Evolutionary conservation across 345 rosid genomes (phyloP), one percentile per base, ranked within the genome.

Genomic region (Bruguiera sexangula): DNA sequence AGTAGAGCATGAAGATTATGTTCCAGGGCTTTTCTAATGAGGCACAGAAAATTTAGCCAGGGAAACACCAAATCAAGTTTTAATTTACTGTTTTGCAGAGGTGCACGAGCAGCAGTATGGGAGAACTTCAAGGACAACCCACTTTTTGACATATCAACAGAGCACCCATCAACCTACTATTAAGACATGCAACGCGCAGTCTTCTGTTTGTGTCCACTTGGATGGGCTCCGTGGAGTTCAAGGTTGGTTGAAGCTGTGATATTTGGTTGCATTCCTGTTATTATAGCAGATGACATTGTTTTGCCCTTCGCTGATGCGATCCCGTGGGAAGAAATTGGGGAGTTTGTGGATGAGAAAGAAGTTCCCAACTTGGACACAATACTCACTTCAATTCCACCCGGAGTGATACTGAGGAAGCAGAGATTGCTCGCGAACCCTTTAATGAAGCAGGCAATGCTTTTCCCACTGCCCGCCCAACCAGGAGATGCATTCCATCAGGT

Each of bases 211-310:
- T 95, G 97, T 65, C 96, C 96, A 0, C 84, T 95, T 34, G 97
- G 99, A 0, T 95, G 97, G 99, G 97, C 97, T 0, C 99, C 99
- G 3, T 92, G 97, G 99, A 95, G 99, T 76, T 96, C 99, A 0
- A 86, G 97, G 79, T 79, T 95, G 34, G 99, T 95, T 4, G 99
- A 95, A 83, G 99, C 97, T 0, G 97, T 95, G 57, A 97, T 95
- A 52, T 95, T 95, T 69, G 97, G 99, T 7, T 95, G 99, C 81
- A 92, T 95, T 64, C 98, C 99, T 2, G 87, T 95, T 61, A 95
- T 95, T 69, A 88, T 95, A 79, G 99, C 96, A 0, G 99, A 92
- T 43, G 96, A 95, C 71, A 94, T 94, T 29, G 96, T 94, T 58
- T 75, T 94, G 43, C 98, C 96, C 43, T 91, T 94, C 21, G 97